Evolutionary conservation across 352 stramenopile species (phyloP), one percentile per base, ranked within the genome.

Genomic region (Pythium coloratum): DNA sequence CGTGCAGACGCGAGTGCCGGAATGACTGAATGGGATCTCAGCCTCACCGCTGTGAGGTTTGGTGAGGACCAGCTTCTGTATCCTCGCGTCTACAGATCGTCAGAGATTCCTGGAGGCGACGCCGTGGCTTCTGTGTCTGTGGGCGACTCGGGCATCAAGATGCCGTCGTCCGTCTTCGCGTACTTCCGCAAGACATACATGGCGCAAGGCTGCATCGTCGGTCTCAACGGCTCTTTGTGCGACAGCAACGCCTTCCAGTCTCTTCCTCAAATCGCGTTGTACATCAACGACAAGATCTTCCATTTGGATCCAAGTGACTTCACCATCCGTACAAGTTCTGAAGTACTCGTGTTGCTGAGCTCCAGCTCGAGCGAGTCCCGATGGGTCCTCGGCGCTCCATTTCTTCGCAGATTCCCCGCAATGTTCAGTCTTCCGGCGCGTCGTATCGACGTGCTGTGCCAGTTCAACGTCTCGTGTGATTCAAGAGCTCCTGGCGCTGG

Each of bases 401-500:
- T 64, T 24, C 32, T 55, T 10, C 58, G 58, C 44, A 56, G 47
- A 16, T 64, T 64, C 28, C 58, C 58, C 12, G 28, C 47, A 3
- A 57, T 46, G n/a, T 64, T 64, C 30, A 56, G 55, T 44, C 3
- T 46, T 26, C n/a, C 20, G 34, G 12, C 8, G n/a, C 7, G 18
- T 28, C 28, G 10, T n/a, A 33, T n/a, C 42, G n/a, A 64, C 58
- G 1, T 64, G 16, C 30, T 28, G 18, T 64, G 58, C 32, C 24
- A 64, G 42, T 14, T 30, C 3, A 49, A 33, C 7, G 34, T 16
- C 26, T 57, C 28, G 44, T 64, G 58, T 26, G 58, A 64, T 40
- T n/a, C 47, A 16, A 46, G 7, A 20, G 34, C 46, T 8, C 55
- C 30, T 38, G 28, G n/a, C 6, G n/a, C 13, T 20, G 26, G 12